Evolutionary conservation across 2,329 filamentous ascomycete species (phyloP).

Genomic region (Dryadomyces quercivorus): DNA sequence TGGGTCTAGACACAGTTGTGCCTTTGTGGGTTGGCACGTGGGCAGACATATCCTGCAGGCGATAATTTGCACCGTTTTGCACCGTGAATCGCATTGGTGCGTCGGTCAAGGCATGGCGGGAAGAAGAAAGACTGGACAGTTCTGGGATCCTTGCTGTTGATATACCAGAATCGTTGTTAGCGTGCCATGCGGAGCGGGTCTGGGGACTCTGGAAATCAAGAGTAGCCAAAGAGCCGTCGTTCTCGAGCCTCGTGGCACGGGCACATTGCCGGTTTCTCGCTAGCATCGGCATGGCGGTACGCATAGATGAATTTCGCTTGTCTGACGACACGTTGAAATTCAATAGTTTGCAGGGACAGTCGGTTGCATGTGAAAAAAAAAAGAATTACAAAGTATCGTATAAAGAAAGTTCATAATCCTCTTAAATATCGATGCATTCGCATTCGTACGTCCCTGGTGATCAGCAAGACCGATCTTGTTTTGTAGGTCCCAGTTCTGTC

Average conservation of each 20-base stretch:
- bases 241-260: constrained; percentile 5
- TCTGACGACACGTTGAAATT: too few relatives aligned
- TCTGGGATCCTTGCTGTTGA: too few relatives aligned
- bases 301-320: too few relatives aligned
- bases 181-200: background rate
- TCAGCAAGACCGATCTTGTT: background rate
- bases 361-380: too few relatives aligned
- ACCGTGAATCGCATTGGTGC: too few relatives aligned
- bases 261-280: constrained; percentile 1
- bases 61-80: too few relatives aligned
- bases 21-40: background rate
- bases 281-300: background rate
- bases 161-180: background rate
- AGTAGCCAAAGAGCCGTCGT: constrained; percentile 2
- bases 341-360: too few relatives aligned
- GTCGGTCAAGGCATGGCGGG: too few relatives aligned
- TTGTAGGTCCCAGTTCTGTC: background rate
- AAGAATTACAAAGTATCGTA: too few relatives aligned
- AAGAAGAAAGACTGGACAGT: too few relatives aligned
- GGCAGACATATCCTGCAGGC: background rate
- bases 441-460: background rate
- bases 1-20: background rate
- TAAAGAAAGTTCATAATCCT: too few relatives aligned
- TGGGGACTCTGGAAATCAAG: background rate
- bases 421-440: too few relatives aligned